Percentiles rank a stretch among this genome's conserved stretches.
phyloP scores from a whole-genome alignment of 768 basidiomycete species.

The Suillus sp. region DNA sequence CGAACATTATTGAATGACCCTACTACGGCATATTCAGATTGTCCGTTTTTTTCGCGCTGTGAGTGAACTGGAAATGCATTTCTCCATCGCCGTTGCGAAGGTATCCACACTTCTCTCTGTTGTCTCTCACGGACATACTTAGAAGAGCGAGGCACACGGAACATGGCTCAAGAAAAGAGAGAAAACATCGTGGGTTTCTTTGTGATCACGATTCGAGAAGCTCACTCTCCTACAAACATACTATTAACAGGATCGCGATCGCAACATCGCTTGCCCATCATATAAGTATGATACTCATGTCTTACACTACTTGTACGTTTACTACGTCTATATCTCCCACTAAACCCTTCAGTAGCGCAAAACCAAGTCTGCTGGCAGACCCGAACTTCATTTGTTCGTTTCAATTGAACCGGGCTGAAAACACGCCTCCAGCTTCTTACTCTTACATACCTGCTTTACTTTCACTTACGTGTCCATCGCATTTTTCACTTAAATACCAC shows the following conservation, averaged over 20 bases:
- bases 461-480: not conserved
- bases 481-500: not conserved
- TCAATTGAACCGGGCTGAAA: not conserved
- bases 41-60: slow-evolving; percentile 28
- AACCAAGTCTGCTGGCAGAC: not conserved
- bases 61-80: not conserved
- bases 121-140: slow-evolving; percentile 18
- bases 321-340: not conserved
- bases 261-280: not conserved
- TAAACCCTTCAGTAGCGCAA: not conserved
- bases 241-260: not conserved
- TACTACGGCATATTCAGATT: slow-evolving; percentile 3
- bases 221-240: not conserved
- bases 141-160: slow-evolving; percentile 21
- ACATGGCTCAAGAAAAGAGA: slow-evolving; percentile 15
- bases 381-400: slow-evolving; percentile 6
- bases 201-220: slow-evolving; percentile 11
- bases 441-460: slow-evolving; percentile 2
- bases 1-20: not conserved
- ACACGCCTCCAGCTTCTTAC: not conserved
- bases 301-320: slow-evolving; percentile 5
- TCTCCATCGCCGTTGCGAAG: slow-evolving; percentile 6
- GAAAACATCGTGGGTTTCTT: slow-evolving; percentile 21
- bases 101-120: slow-evolving; percentile 10
- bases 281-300: slow-evolving; percentile 13